These are phyloP conservation scores for Telfairia occidentalis DNA, from an alignment of 331 rosid genomes.

Conservation along the genomic window DNA sequence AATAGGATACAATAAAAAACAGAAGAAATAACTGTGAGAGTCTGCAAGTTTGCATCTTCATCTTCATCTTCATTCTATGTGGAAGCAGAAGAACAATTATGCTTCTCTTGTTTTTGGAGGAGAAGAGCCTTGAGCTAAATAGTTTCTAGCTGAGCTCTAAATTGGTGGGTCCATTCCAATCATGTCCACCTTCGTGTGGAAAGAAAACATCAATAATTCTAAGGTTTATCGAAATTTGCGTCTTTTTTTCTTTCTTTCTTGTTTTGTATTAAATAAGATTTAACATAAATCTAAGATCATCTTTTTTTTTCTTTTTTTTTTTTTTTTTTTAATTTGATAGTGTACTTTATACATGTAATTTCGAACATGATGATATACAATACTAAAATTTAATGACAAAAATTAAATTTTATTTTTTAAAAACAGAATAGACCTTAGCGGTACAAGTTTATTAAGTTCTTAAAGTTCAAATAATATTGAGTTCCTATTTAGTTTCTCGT, in stretches of 20 bases:
- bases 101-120: neutral
- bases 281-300: neutral
- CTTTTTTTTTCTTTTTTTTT: no score
- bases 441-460: no score
- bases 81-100: neutral
- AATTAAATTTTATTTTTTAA: no score
- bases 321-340: neutral
- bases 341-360: no score
- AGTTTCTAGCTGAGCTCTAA: neutral
- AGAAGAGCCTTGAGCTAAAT: neutral
- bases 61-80: slow-evolving; percentile 18
- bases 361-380: neutral
- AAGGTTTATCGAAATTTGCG: neutral
- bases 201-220: neutral
- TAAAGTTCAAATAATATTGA: no score
- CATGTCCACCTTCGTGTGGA: slow-evolving; percentile 12
- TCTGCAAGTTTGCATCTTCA: slow-evolving; percentile 30
- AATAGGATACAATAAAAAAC: slow-evolving; percentile 25
- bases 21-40: slow-evolving; percentile 17
- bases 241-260: neutral
- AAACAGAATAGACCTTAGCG: no score
- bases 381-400: neutral
- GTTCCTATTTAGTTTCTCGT: neutral
- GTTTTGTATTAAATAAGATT: neutral
- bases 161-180: slow-evolving; percentile 11